Base-by-base conservation (phyloP, 2,329 filamentous ascomycete species). In the Clarireedia paspali region DNA sequence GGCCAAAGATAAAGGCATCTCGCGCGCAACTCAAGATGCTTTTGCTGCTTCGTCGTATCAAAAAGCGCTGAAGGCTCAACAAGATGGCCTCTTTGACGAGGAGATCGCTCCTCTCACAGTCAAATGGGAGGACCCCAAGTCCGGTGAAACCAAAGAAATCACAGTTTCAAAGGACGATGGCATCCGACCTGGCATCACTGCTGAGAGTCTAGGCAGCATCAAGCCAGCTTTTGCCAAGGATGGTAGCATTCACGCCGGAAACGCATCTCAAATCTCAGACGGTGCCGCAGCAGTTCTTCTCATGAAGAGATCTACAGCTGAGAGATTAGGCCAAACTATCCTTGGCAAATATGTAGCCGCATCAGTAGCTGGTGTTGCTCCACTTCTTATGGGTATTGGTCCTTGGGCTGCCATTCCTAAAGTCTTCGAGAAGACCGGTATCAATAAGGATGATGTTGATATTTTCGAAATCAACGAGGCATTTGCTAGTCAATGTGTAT, bases 381-480 rank as follows among this genome's bases (percentile, higher is more conserved):
- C 94, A 44, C 81, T 96, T 56, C 85, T 97, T 64, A 97, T 99
- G 94, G 94, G 94, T 61, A 79, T 96, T 63, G 94, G 94, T 1
- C 94, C 94, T 50, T 96, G 90, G 83, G 91, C 91, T 74, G 91
- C 94, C 56, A 97, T 99, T 68, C 94, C 94, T 62, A 88, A 91
- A 70, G 91, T 89, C 4, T 85, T 96, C 56, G 81, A 89, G 70
- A 91, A 94, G 72, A 89, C 91, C 0, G 91, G 91, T 58, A 84
- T 99, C 66, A 79, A 77, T 70, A 89, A 86, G 73, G 87, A 95
- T 56, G 92, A 97, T 64, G 90, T 99, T 30, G 94, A 97, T 71
- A 92, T 97, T 69, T 97, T 83, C 69, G 94, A 99, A 82, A 96
- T 99, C 80, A 99, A 99, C 78, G 94, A 99, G 81, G 94, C 94